These are phyloP conservation scores for Claviceps cyperi DNA, from an alignment of 2,329 filamentous ascomycete genomes.

Conservation along the genomic window DNA sequence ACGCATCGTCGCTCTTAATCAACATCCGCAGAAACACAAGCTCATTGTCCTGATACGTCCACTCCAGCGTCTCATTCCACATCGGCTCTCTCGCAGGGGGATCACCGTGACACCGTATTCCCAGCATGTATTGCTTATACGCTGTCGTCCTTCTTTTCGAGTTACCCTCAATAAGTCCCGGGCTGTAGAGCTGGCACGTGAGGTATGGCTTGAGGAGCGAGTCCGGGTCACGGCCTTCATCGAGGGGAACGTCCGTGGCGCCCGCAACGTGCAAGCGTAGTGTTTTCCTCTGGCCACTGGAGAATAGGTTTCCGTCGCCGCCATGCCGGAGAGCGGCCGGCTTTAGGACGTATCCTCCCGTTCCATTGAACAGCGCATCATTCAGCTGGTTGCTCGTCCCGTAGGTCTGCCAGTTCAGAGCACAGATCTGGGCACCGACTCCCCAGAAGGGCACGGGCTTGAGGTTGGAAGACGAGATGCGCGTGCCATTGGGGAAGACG, in stretches of 20 bases:
- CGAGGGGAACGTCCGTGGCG: conserved; percentile 45
- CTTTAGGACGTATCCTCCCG: conserved; percentile 52
- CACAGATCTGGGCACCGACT: conserved; percentile 53
- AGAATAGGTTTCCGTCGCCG: conserved; percentile 34
- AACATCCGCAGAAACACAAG: conserved; percentile 49
- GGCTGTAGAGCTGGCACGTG: conserved; percentile 49
- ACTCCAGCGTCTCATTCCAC: conserved; percentile 52
- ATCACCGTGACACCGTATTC: conserved; percentile 41
- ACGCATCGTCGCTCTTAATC: conserved; percentile 53
- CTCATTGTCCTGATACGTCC: conserved; percentile 55
- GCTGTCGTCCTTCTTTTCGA: conserved; percentile 47
- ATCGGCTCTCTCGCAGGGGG: conserved; percentile 45
- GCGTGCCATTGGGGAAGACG: conserved; percentile 54
- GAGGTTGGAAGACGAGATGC: conserved; percentile 52
- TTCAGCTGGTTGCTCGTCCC: conserved; percentile 52
- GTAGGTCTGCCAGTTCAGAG: conserved; percentile 57
- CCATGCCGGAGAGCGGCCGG: conserved; percentile 42
- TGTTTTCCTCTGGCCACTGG: conserved; percentile 27
- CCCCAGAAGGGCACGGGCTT: conserved; percentile 51
- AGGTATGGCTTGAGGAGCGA: conserved; percentile 45
- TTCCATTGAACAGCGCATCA: conserved; percentile 50
- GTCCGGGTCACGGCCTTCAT: conserved; percentile 32
- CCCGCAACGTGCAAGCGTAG: conserved; percentile 46
- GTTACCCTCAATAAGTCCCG: conserved; percentile 31
- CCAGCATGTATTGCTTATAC: conserved; percentile 44